Conservation (phyloP, 2,329 filamentous ascomycete species). For the Colletotrichum zoysiae region DNA sequence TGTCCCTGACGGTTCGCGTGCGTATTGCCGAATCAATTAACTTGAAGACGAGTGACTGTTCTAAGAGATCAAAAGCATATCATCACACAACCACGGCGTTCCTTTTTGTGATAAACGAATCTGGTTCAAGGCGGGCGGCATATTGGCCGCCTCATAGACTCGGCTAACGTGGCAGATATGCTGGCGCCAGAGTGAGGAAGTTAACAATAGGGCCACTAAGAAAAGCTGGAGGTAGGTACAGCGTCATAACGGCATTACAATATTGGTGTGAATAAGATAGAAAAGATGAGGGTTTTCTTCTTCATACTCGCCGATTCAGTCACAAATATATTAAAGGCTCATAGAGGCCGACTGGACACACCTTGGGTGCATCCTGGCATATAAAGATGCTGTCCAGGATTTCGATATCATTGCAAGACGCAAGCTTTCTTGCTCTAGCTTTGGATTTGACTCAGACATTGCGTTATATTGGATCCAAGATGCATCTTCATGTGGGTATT, state of each 20-base stretch:
- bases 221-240: too few species aligned
- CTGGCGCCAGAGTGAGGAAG: too few species aligned
- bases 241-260: too few species aligned
- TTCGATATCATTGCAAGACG: background rate
- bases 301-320: too few species aligned
- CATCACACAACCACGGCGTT: background rate
- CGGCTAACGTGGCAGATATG: background rate
- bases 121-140: background rate
- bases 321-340: too few species aligned
- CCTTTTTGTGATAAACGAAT: background rate
- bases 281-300: too few species aligned
- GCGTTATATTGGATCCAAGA: background rate
- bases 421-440: background rate
- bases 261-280: too few species aligned
- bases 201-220: too few species aligned
- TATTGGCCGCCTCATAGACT: background rate
- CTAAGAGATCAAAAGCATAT: background rate
- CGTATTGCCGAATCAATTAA: background rate
- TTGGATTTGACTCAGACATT: background rate
- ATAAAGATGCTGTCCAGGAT: background rate
- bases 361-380: too few species aligned
- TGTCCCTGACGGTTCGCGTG: background rate
- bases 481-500: background rate
- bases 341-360: too few species aligned
- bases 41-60: background rate